phyloP scores from a whole-genome alignment of 2,329 filamentous ascomycete species.

The Fusarium annulatum region DNA sequence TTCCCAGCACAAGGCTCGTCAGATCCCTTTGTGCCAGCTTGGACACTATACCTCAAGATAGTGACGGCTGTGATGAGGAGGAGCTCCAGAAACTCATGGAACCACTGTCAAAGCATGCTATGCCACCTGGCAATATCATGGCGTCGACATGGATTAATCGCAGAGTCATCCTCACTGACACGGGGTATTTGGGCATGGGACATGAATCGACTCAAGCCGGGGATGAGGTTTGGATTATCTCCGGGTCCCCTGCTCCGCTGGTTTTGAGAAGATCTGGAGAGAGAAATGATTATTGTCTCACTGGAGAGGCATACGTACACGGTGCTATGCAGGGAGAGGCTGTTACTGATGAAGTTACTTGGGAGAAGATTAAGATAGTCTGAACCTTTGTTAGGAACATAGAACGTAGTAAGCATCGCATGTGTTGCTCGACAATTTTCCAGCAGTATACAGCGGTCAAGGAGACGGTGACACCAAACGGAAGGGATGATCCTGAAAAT shows the following conservation, averaged over 20 bases:
- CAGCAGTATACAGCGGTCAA: too few species aligned
- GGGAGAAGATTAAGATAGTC: neutral
- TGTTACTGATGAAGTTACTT: neutral
- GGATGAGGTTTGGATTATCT: constrained; percentile 2
- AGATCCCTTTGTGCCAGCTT: neutral
- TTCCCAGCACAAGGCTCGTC: neutral
- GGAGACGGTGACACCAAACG: too few species aligned
- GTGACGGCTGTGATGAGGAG: neutral
- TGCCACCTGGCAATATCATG: neutral
- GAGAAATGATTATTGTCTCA: fast-evolving
- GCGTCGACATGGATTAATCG: fast-evolving
- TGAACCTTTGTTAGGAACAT: neutral
- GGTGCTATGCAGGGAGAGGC: constrained; percentile 4
- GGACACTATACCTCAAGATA: neutral
- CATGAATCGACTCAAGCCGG: neutral
- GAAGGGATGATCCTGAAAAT: too few species aligned
- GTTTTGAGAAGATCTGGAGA: neutral
- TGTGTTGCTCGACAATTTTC: fast-evolving
- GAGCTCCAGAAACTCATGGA: neutral
- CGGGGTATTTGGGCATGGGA: neutral
- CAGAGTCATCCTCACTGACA: neutral
- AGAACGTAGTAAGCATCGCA: fast-evolving
- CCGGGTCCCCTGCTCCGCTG: neutral
- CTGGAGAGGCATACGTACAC: neutral
- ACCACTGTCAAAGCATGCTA: neutral